These are phyloP conservation scores for Tanacetum coccineum DNA, from an alignment of 129 eudicot genomes.

Conservation along the genomic window DNA sequence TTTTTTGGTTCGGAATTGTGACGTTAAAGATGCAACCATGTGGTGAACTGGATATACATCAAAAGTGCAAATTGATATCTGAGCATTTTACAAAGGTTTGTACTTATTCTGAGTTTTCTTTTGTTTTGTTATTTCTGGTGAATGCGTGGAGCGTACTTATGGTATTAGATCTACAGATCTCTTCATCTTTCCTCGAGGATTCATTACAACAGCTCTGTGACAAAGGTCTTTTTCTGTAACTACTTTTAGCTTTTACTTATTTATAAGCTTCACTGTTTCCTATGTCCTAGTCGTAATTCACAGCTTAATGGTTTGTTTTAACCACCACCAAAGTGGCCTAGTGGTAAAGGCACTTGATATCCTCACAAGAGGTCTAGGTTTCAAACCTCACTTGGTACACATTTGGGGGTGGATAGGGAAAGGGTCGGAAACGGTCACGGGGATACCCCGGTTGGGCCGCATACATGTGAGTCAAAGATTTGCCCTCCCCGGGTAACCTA, in stretches of 20 bases:
- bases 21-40: constrained; percentile 59
- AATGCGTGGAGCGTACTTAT: constrained; percentile 8
- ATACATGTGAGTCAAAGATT: too few species aligned
- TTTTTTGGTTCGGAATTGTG: constrained; percentile 16
- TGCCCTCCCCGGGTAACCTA: too few species aligned
- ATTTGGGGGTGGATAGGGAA: too few species aligned
- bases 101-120: neutral
- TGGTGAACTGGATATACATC: constrained; percentile 50
- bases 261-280: neutral
- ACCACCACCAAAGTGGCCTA: too few species aligned
- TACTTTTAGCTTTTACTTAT: neutral
- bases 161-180: constrained; percentile 41
- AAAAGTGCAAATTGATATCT: constrained; percentile 62
- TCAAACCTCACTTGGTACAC: too few species aligned
- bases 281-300: too few species aligned
- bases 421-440: neutral
- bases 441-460: too few species aligned
- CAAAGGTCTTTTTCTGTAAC: constrained; percentile 36
- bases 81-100: constrained; percentile 59
- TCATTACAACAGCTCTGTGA: constrained; percentile 31
- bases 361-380: too few species aligned
- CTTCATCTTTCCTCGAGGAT: constrained; percentile 43
- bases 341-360: too few species aligned
- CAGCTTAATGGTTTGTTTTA: too few species aligned
- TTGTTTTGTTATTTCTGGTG: neutral